Evolutionary conservation across 2,329 filamentous ascomycete species (phyloP).

Genomic region (Colletotrichum spinosum): DNA sequence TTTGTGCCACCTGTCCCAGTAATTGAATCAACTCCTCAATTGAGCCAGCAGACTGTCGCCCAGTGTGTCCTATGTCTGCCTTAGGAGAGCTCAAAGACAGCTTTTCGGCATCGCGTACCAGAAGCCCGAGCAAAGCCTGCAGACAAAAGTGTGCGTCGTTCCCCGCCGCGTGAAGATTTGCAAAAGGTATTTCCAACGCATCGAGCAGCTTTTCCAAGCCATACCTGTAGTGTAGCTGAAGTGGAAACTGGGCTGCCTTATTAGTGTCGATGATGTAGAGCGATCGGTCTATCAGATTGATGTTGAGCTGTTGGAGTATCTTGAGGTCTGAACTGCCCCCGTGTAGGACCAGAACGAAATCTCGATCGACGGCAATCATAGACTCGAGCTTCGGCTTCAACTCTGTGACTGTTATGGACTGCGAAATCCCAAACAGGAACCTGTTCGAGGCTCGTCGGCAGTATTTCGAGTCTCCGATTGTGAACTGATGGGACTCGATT

Average conservation of each 20-base stretch:
- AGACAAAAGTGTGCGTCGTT: conserved; percentile 45
- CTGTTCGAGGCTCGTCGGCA: conserved; percentile 35
- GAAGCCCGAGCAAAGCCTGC: conserved; percentile 34
- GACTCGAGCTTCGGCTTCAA: conserved; percentile 15
- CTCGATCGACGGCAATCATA: conserved; percentile 1
- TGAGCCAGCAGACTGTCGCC: no score
- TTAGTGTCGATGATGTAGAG: conserved; percentile 41
- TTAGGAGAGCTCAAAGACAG: not conserved
- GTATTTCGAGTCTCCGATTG: conserved; percentile 17
- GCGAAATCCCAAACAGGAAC: conserved; percentile 22
- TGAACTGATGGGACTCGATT: conserved; percentile 31
- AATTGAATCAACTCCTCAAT: not conserved
- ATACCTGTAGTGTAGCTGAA: conserved; percentile 41
- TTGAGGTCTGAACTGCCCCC: conserved; percentile 17
- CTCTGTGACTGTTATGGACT: conserved; percentile 28
- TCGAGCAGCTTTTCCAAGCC: conserved; percentile 40
- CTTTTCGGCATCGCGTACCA: conserved; percentile 16
- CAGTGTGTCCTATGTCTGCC: not conserved
- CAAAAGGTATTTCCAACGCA: conserved; percentile 37
- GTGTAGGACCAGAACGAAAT: conserved; percentile 22
- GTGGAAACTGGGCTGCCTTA: conserved; percentile 41
- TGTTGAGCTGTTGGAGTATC: conserved; percentile 22
- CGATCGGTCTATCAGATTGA: conserved; percentile 25
- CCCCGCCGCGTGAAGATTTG: conserved; percentile 40
- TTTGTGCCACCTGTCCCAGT: not conserved